phyloP scores from a whole-genome alignment of 345 rosid species.

The Xanthoceras sorbifolium region DNA sequence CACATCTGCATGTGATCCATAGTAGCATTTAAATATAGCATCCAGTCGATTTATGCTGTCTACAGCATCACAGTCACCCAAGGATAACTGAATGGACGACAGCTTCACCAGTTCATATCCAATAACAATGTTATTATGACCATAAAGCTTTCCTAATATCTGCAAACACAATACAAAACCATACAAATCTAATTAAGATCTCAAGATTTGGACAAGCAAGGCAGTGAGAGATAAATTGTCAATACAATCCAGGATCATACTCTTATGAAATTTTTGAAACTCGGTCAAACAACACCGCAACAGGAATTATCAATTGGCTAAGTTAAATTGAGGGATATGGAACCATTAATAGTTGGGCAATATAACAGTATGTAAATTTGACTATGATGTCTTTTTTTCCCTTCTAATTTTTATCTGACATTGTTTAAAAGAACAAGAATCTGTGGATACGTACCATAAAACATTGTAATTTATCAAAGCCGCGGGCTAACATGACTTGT shows the following conservation, averaged over 20 bases:
- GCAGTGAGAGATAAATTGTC: not conserved
- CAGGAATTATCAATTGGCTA: not conserved
- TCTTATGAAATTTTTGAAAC: not conserved
- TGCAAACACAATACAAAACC: conserved; percentile 31
- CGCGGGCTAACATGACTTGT: not conserved
- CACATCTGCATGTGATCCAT: conserved; percentile 51
- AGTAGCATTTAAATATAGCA: conserved; percentile 50
- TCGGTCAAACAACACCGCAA: not conserved
- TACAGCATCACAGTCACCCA: conserved; percentile 42
- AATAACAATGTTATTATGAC: conserved; percentile 58
- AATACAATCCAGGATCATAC: not conserved
- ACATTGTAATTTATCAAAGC: not conserved
- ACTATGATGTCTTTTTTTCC: not conserved
- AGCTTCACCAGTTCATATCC: conserved; percentile 85
- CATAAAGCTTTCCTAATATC: conserved; percentile 73
- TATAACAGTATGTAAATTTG: not conserved
- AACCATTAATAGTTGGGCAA: not conserved
- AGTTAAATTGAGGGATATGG: not conserved
- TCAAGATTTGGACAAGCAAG: not conserved
- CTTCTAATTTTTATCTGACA: not conserved
- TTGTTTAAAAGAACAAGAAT: not conserved
- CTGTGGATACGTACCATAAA: not conserved
- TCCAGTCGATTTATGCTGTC: conserved; percentile 43
- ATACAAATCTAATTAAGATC: conserved; percentile 7
- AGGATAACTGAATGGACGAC: conserved; percentile 57